A percentile compares a stretch with the other conserved stretches of the same genome.
phyloP scores from a whole-genome alignment of 352 stramenopile species.

The Phytophthora chlamydospora region DNA sequence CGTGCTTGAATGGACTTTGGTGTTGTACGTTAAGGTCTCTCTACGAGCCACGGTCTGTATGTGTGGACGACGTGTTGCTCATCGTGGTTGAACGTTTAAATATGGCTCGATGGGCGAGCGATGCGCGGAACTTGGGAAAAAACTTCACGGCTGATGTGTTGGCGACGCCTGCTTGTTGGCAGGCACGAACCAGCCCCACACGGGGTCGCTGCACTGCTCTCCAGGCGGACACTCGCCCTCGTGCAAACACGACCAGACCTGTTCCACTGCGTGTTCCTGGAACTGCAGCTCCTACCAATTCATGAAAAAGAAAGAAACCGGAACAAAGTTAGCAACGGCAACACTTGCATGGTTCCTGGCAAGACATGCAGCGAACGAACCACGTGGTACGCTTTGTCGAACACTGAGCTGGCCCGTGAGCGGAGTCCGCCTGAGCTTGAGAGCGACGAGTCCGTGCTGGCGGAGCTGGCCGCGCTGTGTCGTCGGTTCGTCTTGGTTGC shows the following conservation, averaged over 20 bases:
- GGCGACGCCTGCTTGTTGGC: constrained; percentile 21
- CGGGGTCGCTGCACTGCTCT: constrained; percentile 51
- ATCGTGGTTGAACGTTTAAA: constrained; percentile 28
- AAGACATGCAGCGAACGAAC: constrained; percentile 27
- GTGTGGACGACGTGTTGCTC: background rate
- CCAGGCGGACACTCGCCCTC: constrained; percentile 37
- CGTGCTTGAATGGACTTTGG: constrained; percentile 11
- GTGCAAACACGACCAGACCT: constrained; percentile 41
- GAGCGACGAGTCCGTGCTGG: constrained; percentile 37
- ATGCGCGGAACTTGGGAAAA: background rate
- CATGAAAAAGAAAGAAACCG: constrained; percentile 2
- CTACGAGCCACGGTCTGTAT: background rate
- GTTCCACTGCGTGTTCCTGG: constrained; percentile 23
- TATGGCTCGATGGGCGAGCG: constrained; percentile 23
- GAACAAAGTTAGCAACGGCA: constrained; percentile 17
- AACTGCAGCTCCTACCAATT: constrained; percentile 21
- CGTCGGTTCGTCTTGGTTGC: constrained; percentile 25
- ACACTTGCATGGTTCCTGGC: background rate
- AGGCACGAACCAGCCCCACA: constrained; percentile 76
- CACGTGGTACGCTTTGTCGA: constrained; percentile 45
- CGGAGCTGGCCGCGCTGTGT: constrained; percentile 31
- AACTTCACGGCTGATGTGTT: constrained; percentile 18
- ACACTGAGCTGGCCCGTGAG: constrained; percentile 45
- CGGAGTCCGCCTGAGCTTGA: constrained; percentile 36
- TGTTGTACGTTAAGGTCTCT: background rate